Evolutionary conservation across 2,329 filamentous ascomycete species (phyloP).

Genomic region (Fusarium odoratissimum): DNA sequence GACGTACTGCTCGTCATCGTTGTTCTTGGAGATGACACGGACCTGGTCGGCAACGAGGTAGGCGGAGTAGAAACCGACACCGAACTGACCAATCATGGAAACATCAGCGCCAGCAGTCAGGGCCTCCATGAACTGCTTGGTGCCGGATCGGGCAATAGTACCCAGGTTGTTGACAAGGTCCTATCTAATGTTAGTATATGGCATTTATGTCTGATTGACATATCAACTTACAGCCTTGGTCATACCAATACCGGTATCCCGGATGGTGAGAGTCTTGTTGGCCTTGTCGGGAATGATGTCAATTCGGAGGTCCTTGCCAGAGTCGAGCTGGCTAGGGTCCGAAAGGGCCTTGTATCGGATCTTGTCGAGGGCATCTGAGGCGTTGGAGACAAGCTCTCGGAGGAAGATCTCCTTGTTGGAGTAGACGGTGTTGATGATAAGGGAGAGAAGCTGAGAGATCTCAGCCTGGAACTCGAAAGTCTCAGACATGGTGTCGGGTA

Average conservation of each 20-base stretch:
- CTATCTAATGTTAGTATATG: constrained; percentile 54
- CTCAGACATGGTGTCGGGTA: constrained; percentile 82
- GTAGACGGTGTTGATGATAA: constrained; percentile 99
- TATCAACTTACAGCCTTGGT: constrained; percentile 91
- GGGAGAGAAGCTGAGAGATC: constrained; percentile 99
- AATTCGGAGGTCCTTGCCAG: constrained; percentile 97
- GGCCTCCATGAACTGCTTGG: constrained; percentile 99
- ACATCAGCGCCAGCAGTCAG: constrained; percentile 98
- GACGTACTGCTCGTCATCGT: constrained; percentile 99
- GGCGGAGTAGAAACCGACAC: constrained; percentile 99
- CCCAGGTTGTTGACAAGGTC: constrained; percentile 99
- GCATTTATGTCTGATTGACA: too few relatives aligned
- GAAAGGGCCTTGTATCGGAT: constrained; percentile 98
- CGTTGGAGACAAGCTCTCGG: constrained; percentile 97
- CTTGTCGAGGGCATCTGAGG: constrained; percentile 99
- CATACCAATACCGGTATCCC: constrained; percentile 99
- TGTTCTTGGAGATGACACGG: constrained; percentile 97
- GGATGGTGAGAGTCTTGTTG: constrained; percentile 96
- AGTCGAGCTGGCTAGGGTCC: constrained; percentile 96
- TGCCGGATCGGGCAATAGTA: constrained; percentile 98
- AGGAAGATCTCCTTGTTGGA: constrained; percentile 99
- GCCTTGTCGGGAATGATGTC: constrained; percentile 99
- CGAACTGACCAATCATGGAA: constrained; percentile 99
- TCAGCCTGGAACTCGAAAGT: constrained; percentile 99
- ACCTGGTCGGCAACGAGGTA: constrained; percentile 99